Conservation (phyloP, 345 rosid genomes). For the Arabis hirsuta region DNA sequence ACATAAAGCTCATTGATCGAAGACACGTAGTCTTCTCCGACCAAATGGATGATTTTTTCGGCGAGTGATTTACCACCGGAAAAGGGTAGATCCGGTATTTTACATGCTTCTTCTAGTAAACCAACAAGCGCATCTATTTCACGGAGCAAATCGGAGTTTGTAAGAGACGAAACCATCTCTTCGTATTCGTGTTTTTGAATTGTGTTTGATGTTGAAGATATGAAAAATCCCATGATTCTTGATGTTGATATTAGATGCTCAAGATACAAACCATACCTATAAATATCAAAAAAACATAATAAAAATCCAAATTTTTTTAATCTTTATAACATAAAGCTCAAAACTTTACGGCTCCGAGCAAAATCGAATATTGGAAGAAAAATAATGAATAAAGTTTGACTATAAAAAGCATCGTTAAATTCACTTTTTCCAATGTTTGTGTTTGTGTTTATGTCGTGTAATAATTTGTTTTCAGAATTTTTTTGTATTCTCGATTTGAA, state of each 20-base stretch:
- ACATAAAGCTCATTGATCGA: slow-evolving; percentile 54
- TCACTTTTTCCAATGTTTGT: too few species aligned
- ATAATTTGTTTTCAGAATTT: too few species aligned
- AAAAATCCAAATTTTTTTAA: neutral
- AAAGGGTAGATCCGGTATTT: slow-evolving; percentile 51
- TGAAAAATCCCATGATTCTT: slow-evolving; percentile 66
- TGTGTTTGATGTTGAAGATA: slow-evolving; percentile 58
- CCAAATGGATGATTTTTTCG: slow-evolving; percentile 48
- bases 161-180: slow-evolving; percentile 54
- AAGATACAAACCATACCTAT: slow-evolving; percentile 70
- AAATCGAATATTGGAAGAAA: too few species aligned
- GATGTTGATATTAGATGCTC: slow-evolving; percentile 69
- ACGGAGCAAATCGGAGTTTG: slow-evolving; percentile 54
- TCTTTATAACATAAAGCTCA: too few species aligned
- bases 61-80: slow-evolving; percentile 48
- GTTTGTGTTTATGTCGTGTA: too few species aligned
- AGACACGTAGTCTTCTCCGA: slow-evolving; percentile 63
- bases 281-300: neutral
- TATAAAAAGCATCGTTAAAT: too few species aligned
- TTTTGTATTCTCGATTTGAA: too few species aligned
- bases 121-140: slow-evolving; percentile 61
- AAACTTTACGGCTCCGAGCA: too few species aligned
- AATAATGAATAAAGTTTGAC: too few species aligned
- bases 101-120: slow-evolving; percentile 60
- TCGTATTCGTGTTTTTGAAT: slow-evolving; percentile 55